Evolutionary conservation across 176 grass and related monocot species (phyloP).

Genomic region (Tillandsia leiboldiana): DNA sequence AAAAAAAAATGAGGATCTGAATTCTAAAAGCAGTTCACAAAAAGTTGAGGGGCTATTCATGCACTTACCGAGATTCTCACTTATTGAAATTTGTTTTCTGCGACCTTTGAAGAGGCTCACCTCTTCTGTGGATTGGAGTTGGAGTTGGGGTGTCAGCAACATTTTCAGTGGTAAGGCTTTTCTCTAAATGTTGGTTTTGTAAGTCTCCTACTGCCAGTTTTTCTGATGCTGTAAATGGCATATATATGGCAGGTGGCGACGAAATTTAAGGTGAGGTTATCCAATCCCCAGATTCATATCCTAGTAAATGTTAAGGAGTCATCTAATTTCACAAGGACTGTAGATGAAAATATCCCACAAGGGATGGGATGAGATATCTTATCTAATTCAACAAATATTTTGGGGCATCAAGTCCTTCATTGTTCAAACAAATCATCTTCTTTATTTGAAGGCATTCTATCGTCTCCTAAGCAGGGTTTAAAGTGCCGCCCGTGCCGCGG

Average conservation of each 20-base stretch:
- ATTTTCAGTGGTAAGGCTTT: slow-evolving; percentile 50
- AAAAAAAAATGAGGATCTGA: no score
- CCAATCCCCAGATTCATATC: not conserved
- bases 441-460: not conserved
- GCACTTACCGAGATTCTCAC: not conserved
- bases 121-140: slow-evolving; percentile 93
- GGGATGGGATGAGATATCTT: not conserved
- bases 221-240: not conserved
- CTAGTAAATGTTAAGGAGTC: not conserved
- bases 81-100: not conserved
- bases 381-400: no score
- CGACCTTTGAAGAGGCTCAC: slow-evolving; percentile 53
- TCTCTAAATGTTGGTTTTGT: not conserved
- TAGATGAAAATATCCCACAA: not conserved
- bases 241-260: not conserved
- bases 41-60: no score
- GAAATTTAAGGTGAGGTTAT: slow-evolving; percentile 3
- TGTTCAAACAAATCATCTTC: not conserved
- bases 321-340: not conserved
- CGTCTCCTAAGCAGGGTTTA: no score
- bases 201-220: not conserved
- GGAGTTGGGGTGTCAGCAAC: slow-evolving; percentile 73
- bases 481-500: no score
- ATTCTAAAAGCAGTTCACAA: no score
- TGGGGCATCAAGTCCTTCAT: not conserved